These are phyloP conservation scores for Penicillium crystallinum DNA, from an alignment of 495 filamentous ascomycete species.

Conservation along the genomic window DNA sequence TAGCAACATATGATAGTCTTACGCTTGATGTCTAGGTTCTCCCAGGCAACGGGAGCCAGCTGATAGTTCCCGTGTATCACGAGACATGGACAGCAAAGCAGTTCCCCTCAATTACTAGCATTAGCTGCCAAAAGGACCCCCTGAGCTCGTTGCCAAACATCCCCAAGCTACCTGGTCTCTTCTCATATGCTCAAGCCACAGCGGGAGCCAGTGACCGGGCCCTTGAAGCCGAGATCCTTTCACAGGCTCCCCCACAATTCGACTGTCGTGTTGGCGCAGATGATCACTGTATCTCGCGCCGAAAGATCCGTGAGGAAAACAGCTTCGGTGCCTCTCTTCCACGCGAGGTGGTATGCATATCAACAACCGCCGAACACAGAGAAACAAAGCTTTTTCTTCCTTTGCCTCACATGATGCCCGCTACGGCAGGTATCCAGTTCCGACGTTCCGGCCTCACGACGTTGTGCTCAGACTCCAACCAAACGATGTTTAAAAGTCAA, in stretches of 20 bases:
- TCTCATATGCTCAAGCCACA: conserved; percentile 1
- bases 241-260: conserved; percentile 2
- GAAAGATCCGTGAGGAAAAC: conserved; percentile 4
- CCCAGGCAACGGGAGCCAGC: neutral
- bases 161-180: neutral
- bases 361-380: neutral
- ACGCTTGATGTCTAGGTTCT: neutral
- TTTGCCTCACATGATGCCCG: conserved; percentile 11
- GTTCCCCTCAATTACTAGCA: neutral
- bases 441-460: conserved; percentile 16
- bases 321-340: neutral
- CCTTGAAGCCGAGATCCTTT: neutral
- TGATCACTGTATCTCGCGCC: conserved; percentile 2
- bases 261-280: neutral
- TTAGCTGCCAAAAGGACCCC: neutral
- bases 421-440: conserved; percentile 8
- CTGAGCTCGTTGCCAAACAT: neutral
- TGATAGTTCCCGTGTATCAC: neutral
- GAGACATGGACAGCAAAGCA: conserved; percentile 1
- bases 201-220: conserved; percentile 2
- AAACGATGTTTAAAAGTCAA: conserved; percentile 12
- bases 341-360: neutral
- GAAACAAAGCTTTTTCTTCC: neutral
- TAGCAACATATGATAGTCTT: neutral
- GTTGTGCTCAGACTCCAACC: conserved; percentile 1